phyloP scores from a whole-genome alignment of 192 early-diverging fungal genomes.

The Rhizophagus sp. region DNA sequence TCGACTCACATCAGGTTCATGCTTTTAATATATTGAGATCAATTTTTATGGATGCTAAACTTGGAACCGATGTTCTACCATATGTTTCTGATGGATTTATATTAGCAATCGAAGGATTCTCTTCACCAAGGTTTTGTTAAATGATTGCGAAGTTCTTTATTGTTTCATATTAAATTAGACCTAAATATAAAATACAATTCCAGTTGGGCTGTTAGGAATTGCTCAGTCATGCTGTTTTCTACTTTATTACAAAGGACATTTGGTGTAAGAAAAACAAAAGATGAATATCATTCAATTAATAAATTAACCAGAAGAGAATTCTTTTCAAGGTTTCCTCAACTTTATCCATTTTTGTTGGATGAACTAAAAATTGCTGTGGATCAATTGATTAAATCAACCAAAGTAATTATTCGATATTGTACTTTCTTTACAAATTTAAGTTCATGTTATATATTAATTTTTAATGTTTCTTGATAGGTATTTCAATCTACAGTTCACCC shows the following conservation, averaged over 20 bases:
- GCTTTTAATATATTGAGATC: slow-evolving; percentile 86
- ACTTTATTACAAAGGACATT: slow-evolving; percentile 81
- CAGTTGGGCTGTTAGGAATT: slow-evolving; percentile 93
- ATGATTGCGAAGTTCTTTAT: background rate
- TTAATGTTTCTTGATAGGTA: background rate
- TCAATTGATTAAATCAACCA: slow-evolving; percentile 44
- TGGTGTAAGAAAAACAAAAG: slow-evolving; percentile 78
- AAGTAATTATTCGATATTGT: slow-evolving; percentile 10
- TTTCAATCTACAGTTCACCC: slow-evolving; percentile 71
- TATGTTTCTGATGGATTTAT: slow-evolving; percentile 77
- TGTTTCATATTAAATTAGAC: background rate
- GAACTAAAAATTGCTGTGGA: slow-evolving; percentile 73
- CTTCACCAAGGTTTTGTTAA: slow-evolving; percentile 53
- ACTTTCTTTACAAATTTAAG: too few species aligned
- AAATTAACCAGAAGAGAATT: slow-evolving; percentile 87
- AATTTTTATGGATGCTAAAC: slow-evolving; percentile 80
- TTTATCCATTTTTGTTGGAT: slow-evolving; percentile 75
- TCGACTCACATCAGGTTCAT: slow-evolving; percentile 91
- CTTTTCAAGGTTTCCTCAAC: slow-evolving; percentile 81
- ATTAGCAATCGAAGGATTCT: slow-evolving; percentile 79
- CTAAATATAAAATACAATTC: background rate
- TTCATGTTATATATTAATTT: background rate
- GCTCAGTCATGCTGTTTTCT: slow-evolving; percentile 90
- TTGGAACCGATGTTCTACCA: slow-evolving; percentile 72
- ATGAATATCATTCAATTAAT: slow-evolving; percentile 71